Evolutionary conservation across 2,329 filamentous ascomycete genomes (phyloP), one percentile per base, ranked within the genome.

Genomic region (Pyrenophora tritici-repentis): DNA sequence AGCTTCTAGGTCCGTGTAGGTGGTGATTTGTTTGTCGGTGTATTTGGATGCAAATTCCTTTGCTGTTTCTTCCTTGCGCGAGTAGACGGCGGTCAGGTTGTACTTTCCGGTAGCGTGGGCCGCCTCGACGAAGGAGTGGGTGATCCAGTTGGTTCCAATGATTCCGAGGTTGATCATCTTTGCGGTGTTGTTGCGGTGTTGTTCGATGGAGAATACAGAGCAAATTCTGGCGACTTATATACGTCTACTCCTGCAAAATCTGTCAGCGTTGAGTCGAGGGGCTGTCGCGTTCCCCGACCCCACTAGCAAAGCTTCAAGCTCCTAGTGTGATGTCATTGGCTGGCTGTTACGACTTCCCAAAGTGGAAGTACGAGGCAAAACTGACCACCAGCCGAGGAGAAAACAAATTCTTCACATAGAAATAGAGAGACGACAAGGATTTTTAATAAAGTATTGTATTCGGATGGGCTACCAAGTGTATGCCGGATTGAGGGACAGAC

Each of bases 131-230:
- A 74, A 81, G 8, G 76, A 77, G 55, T 76, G 74, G 3, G 78
- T 80, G 62, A 81, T 81, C 78, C 78, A 81, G 63, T 68, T 71
- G 16, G 77, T 79, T 58, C 78, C 78, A 50, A 80, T 76, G 50
- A 75, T 73, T 45, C 70, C 78, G 62, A 79, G 78, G 40, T 69
- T 75, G 63, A 80, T 71, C 61, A 65, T 68, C 39, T 50, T 64
- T 58, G 20, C 32, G 32, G 37, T 44, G 9, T 44, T 33, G 10
- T 33, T 33, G 31, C 18, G 3, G 18, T n/a, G 14, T n/a, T 24
- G 24, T 42, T 24, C 31, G 12, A 20, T 18, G 39, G 41, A 40
- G n/a, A 32, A 26, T 35, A 22, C 17, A 14, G 32, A 29, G 32
- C 16, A 39, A 18, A 22, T 34, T n/a, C 31, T 37, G 20, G 24